These are phyloP conservation scores for Pelargonium australe DNA, from an alignment of 441 rosid species.

Conservation along the genomic window DNA sequence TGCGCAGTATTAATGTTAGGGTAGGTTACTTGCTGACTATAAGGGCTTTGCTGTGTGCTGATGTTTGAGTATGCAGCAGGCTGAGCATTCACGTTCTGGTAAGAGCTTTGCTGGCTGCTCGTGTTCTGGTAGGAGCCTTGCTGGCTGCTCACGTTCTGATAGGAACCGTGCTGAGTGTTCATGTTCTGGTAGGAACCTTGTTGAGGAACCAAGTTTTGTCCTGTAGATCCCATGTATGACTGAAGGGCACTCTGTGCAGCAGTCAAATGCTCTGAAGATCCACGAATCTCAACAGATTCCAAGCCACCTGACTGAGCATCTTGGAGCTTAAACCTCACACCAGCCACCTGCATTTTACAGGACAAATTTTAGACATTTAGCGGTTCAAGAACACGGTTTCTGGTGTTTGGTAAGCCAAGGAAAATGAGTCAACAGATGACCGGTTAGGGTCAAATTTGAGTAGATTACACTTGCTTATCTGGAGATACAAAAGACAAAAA, in stretches of 20 bases:
- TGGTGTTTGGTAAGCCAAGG: background rate
- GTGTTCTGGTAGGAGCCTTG: conserved; percentile 20
- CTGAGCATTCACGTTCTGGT: conserved; percentile 14
- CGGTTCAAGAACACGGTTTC: background rate
- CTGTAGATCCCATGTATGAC: conserved; percentile 26
- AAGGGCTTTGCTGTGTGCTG: conserved; percentile 26
- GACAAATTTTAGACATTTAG: conserved; percentile 7
- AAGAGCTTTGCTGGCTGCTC: conserved; percentile 19
- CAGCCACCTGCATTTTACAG: conserved; percentile 26
- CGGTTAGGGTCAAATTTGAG: background rate
- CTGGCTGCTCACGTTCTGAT: conserved; percentile 14
- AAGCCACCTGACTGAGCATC: conserved; percentile 29
- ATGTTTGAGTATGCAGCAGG: background rate
- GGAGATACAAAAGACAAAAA: too few relatives aligned
- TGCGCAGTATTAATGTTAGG: conserved; percentile 15
- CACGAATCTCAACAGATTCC: conserved; percentile 22
- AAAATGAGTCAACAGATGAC: background rate
- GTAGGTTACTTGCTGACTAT: background rate
- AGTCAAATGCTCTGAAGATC: conserved; percentile 28
- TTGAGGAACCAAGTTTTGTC: conserved; percentile 21
- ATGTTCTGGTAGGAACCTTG: conserved; percentile 14
- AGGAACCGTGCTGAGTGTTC: conserved; percentile 12
- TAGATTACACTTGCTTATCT: too few relatives aligned
- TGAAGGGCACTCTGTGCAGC: conserved; percentile 21
- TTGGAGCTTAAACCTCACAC: conserved; percentile 29